Base-by-base conservation (phyloP, 768 basidiomycete genomes). In the Neoboletus brunneissimus region DNA sequence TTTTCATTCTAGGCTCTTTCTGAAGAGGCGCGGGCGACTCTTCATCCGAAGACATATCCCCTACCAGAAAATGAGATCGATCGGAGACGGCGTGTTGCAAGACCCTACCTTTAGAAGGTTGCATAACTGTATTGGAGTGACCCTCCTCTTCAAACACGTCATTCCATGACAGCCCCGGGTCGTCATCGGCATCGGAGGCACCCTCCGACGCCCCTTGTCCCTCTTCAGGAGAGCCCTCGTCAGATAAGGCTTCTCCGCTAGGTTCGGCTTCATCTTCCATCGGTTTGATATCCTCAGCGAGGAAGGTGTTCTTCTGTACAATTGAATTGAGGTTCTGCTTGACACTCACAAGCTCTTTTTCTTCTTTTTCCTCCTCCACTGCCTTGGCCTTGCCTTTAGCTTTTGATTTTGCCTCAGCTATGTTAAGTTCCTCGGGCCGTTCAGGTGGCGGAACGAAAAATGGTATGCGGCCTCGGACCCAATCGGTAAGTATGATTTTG, bases 391-490 rank as follows among this genome's bases (percentile, higher is more conserved):
- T 89, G 11, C 80, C 81, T 67, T 84, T 83, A 20, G 57, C 69
- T 49, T 76, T 76, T n/a, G 53, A 66, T 44, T 70, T 75, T 42
- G 72, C 72, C 74, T 88, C 88, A 13, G 75, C 76, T 65, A 75
- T 77, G 66, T 89, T 89, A 55, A 88, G 73, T 62, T 84, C 87
- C 60, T 86, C 85, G 10, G 89, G 69, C 55, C 90, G 77, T 69
- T 92, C 93, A 53, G 96, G 96, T 15, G 97, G 97, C 13, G 88
- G 70, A 37, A 94, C 94, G 67, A 98, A 99, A 79, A 87, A 99
- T 20, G 97, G 97, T 67, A 99, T 96, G 64, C 93, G 88, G 9
- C 96, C 97, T 45, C 97, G 79, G 56, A 98, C 94, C 96, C 96
- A 98, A 71, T 98, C 97, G 70, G 87, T 91, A 66, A 99, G 74